Evolutionary conservation across 768 basidiomycete genomes (phyloP).

Genomic region (Podaxis pistillaris): DNA sequence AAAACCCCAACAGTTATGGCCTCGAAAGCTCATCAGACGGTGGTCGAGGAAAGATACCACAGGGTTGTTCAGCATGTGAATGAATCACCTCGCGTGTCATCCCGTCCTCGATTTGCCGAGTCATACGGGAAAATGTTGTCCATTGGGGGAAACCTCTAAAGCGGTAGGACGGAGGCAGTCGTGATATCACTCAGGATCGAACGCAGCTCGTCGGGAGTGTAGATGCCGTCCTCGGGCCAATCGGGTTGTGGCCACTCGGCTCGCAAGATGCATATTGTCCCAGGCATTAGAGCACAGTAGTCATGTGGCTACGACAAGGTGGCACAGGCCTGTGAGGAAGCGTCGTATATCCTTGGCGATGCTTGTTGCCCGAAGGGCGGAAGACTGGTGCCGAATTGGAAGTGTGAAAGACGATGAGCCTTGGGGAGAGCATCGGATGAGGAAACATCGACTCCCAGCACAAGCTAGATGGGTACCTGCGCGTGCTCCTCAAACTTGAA

Average conservation of each 20-base stretch:
- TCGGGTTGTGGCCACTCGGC: not conserved
- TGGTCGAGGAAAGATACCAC: not conserved
- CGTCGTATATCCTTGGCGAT: not conserved
- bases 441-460: not conserved
- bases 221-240: not conserved
- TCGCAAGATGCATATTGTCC: not conserved
- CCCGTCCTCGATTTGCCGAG: not conserved
- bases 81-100: not conserved
- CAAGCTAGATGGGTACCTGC: not conserved
- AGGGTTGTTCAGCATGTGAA: not conserved
- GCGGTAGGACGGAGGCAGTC: not conserved
- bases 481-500: too few species aligned
- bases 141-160: not conserved
- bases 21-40: not conserved
- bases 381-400: conserved; percentile 3
- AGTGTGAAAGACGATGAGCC: conserved; percentile 6
- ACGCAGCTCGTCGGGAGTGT: not conserved
- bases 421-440: not conserved
- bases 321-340: not conserved
- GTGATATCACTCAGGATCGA: too few species aligned
- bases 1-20: too few species aligned
- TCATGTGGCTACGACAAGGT: conserved; percentile 1
- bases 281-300: not conserved
- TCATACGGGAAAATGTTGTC: not conserved
- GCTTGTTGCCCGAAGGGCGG: not conserved